Evolutionary conservation across 805 yeast genomes (phyloP), one percentile per base, ranked within the genome.

Genomic region (Candida methanosorbosa): DNA sequence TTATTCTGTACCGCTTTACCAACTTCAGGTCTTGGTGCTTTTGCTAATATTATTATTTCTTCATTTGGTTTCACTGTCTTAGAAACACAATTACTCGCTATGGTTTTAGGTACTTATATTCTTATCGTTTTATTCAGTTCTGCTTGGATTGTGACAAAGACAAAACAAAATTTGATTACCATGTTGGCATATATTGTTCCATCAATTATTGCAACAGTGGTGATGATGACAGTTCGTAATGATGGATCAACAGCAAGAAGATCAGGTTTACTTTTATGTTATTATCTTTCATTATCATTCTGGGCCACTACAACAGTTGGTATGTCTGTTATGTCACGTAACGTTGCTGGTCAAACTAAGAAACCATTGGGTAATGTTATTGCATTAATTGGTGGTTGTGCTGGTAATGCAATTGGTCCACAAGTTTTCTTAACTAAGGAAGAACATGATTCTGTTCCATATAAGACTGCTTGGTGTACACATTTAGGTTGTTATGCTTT

Each of bases 71-170:
- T 53, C 42, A 38, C 50, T 8, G 44, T 40, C 29, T 44, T 48
- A 35, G 50, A 45, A 32, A 52, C 61, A 6, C 57, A 59, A 22
- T 44, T 61, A 19, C 43, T 58, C 21, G 45, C 60, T 25, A 57
- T 60, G 48, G 52, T 54, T 11, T 36, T 49, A 8, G 66, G 64
- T 30, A 56, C 55, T 2, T 52, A 56, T 37, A 41, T 55, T 30
- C 43, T 55, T 18, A 20, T 56, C 28, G 35, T 56, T 40, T 16
- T 30, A 12, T 30, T 30, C 27, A 21, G 42, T 29, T 42, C 52
- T 14, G 55, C 59, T 9, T 31, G 17, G 12, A 24, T 31, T 18
- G 28, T 68, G 24, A 30, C 27, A 20, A 30, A 30, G 25, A 39
- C 57, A 4, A 37, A 43, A n/a, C 52, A 50, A 33, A 44, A 40